These are phyloP conservation scores for Scheffersomyces coipomensis DNA, from an alignment of 805 yeast species.

Conservation along the genomic window DNA sequence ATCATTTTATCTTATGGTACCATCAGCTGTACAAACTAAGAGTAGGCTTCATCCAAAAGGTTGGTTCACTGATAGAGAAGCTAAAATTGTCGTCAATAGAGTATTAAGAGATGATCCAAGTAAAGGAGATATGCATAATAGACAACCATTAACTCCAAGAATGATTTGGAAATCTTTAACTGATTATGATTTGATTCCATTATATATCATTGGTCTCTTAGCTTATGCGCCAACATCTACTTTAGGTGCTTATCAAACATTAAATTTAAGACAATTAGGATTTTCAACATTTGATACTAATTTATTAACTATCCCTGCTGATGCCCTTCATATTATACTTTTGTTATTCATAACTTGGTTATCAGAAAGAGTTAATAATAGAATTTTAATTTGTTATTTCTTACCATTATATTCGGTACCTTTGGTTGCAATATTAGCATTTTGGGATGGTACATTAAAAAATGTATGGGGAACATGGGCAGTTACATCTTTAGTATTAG, in stretches of 20 bases:
- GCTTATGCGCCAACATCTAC: constrained; percentile 18
- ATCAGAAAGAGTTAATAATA: constrained; percentile 30
- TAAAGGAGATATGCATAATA: constrained; percentile 60
- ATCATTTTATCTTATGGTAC: constrained; percentile 46
- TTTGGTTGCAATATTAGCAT: constrained; percentile 29
- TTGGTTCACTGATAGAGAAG: constrained; percentile 48
- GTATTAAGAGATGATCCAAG: constrained; percentile 61
- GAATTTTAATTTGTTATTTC: constrained; percentile 13
- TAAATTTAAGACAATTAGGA: constrained; percentile 13
- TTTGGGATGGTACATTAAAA: constrained; percentile 1
- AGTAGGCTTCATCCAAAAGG: constrained; percentile 46
- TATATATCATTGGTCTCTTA: constrained; percentile 43
- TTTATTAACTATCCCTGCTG: constrained; percentile 18
- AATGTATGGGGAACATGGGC: constrained; percentile 42
- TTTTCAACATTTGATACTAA: constrained; percentile 18
- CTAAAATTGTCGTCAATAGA: constrained; percentile 54
- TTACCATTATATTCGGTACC: constrained; percentile 33
- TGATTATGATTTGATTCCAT: constrained; percentile 57
- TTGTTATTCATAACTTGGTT: constrained; percentile 33
- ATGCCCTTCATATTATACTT: constrained; percentile 27
- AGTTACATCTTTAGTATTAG: constrained; percentile 20
- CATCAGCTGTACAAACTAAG: constrained; percentile 50
- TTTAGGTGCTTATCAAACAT: constrained; percentile 6
- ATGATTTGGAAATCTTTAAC: constrained; percentile 38
- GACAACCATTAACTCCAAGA: constrained; percentile 46